A percentile compares a stretch with the other conserved stretches of the same genome.
These are phyloP conservation scores for Ramularia endophylla DNA, from an alignment of 2,329 filamentous ascomycete species.

Conservation along the genomic window DNA sequence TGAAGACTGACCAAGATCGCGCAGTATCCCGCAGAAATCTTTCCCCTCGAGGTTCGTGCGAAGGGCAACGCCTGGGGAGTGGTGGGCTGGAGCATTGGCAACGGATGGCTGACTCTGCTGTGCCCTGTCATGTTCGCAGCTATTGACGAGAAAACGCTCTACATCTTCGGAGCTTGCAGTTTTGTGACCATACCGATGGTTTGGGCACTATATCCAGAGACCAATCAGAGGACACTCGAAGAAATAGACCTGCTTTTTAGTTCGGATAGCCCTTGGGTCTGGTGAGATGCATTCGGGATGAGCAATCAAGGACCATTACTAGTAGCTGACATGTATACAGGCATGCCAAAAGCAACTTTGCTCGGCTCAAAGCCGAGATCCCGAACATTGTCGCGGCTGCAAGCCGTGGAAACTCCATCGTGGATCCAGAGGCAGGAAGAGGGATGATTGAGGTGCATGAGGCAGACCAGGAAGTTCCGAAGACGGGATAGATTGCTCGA, in stretches of 20 bases:
- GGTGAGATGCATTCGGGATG: too few species aligned
- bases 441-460: constrained; percentile 13
- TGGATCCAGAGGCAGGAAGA: constrained; percentile 20
- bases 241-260: constrained; percentile 71
- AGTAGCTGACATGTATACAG: too few species aligned
- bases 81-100: constrained; percentile 69
- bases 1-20: too few species aligned
- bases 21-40: constrained; percentile 57
- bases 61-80: constrained; percentile 73
- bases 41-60: constrained; percentile 63
- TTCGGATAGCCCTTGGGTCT: constrained; percentile 59
- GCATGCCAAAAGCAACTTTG: constrained; percentile 57
- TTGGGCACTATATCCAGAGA: constrained; percentile 69
- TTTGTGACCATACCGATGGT: constrained; percentile 61
- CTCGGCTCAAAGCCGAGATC: constrained; percentile 55
- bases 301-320: too few species aligned
- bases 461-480: constrained; percentile 12
- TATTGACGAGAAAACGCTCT: constrained; percentile 65
- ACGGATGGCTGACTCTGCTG: constrained; percentile 50
- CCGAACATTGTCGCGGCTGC: constrained; percentile 34
- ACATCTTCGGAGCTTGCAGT: constrained; percentile 67
- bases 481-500: too few species aligned
- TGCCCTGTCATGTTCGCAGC: constrained; percentile 53
- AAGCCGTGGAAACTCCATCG: constrained; percentile 23
- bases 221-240: constrained; percentile 64